Evolutionary conservation across 192 early-diverging fungal species (phyloP), one percentile per base, ranked within the genome.

Genomic region (Coemansia sp.): DNA sequence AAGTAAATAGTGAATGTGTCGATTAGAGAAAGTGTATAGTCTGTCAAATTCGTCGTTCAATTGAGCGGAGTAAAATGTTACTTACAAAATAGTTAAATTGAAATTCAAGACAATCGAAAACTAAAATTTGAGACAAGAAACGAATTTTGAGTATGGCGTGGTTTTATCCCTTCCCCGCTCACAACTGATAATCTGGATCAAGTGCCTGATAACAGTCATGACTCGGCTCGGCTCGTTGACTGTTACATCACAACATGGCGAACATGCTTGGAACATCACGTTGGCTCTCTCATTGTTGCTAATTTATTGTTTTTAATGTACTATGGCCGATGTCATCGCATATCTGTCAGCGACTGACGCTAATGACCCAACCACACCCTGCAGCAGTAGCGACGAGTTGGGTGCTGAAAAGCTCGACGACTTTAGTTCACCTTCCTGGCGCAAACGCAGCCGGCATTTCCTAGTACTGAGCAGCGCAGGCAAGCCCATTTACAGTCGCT

Each of bases 401-500:
- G 66, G 44, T n/a, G 73, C 63, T 14, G 80, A 82, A 37, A 67
- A 75, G 36, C 67, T 78, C 19, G 80, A 82, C 15, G 75, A 82
- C 61, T 82, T 82, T 66, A 44, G 68, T 17, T 78, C 73, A 36
- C 59, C 75, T 19, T 63, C 71, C 61, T 83, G 80, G 80, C 72
- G 67, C 19, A n/a, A 53, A n/a, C 76, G 67, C 45, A 64, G 60
- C 44, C 94, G 93, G 64, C 95, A 99, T 68, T 95, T 95, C 66
- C 93, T 99, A 68, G 90, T 99, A 9, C 85, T 99, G 14, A 93
- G 92, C 82, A 91, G 87, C 68, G 92, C 94, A 5, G 97, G 97
- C 19, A 99, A 99, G 77, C 95, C 97, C 14, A 92, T 99, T 9
- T 99, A 94, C 83, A 89, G 90, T 39, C 85, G 96, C 71, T 92